A percentile compares a stretch with the other conserved stretches of the same genome.
These are phyloP conservation scores for Melampsora larici-populina DNA, from an alignment of 1,284 basidiomycete species.

Conservation along the genomic window DNA sequence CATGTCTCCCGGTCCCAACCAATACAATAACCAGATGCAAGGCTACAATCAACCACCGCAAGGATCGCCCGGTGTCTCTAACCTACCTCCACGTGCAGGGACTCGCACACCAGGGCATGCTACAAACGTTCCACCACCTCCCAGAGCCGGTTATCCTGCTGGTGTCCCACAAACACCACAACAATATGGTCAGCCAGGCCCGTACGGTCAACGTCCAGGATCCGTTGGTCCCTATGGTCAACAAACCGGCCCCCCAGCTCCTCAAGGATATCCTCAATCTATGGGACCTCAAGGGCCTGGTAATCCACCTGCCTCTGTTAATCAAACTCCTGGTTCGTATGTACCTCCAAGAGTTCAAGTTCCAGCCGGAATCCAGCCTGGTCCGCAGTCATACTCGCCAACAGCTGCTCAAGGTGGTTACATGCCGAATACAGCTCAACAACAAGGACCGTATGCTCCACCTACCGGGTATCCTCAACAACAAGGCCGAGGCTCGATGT, in stretches of 20 bases:
- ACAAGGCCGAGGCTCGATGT: conserved; percentile 10
- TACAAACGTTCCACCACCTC: conserved; percentile 23
- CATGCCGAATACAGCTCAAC: conserved; percentile 46
- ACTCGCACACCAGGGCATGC: conserved; percentile 38
- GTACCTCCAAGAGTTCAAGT: conserved; percentile 34
- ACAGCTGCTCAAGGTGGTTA: conserved; percentile 46
- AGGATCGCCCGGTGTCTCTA: conserved; percentile 22
- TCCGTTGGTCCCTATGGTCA: conserved; percentile 9
- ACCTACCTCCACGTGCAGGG: conserved; percentile 34
- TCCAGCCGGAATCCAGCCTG: conserved; percentile 28
- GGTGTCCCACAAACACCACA: conserved; percentile 37
- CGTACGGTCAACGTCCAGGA: conserved; percentile 15
- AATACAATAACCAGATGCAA: conserved; percentile 28
- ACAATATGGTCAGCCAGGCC: conserved; percentile 24
- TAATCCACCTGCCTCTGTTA: not conserved
- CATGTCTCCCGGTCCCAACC: conserved; percentile 44
- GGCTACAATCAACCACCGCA: conserved; percentile 17
- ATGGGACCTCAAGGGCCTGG: not conserved
- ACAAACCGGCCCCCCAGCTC: conserved; percentile 14
- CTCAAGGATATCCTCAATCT: not conserved
- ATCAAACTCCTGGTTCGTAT: conserved; percentile 32
- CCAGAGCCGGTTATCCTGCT: conserved; percentile 15
- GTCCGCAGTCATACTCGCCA: conserved; percentile 42
- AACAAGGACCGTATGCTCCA: conserved; percentile 32
- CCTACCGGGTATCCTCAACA: conserved; percentile 52